These are phyloP conservation scores for Myxozyma udenii DNA, from an alignment of 805 yeast species.

Conservation along the genomic window DNA sequence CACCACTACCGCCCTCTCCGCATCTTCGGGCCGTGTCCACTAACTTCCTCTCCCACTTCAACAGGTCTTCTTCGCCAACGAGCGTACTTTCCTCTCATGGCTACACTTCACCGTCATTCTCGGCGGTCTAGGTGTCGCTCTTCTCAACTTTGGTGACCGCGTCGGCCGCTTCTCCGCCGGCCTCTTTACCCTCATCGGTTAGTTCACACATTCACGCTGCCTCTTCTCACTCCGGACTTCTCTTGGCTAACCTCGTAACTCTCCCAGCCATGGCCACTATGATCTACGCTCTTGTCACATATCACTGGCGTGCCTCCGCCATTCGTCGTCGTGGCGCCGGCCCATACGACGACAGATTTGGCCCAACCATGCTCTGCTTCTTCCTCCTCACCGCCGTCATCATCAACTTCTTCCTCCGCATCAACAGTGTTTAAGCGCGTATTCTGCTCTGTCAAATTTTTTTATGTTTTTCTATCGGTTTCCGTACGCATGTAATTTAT, in stretches of 20 bases:
- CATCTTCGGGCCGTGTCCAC: not conserved
- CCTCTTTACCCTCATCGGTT: slow-evolving; percentile 74
- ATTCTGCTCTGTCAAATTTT: slow-evolving; percentile 33
- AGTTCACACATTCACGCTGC: not conserved
- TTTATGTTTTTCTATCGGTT: too few species aligned
- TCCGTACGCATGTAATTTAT: too few species aligned
- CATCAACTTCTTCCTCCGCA: slow-evolving; percentile 84
- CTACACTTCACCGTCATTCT: slow-evolving; percentile 96
- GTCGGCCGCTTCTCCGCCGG: slow-evolving; percentile 92
- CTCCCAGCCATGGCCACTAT: slow-evolving; percentile 87
- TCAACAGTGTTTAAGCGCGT: slow-evolving; percentile 54
- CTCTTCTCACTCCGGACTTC: not conserved
- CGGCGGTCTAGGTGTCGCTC: slow-evolving; percentile 94
- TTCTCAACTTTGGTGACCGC: slow-evolving; percentile 92
- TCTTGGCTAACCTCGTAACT: not conserved
- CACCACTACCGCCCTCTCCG: not conserved
- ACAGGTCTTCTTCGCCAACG: slow-evolving; percentile 91
- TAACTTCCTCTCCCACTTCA: not conserved
- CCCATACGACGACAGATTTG: slow-evolving; percentile 98
- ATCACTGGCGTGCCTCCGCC: slow-evolving; percentile 99
- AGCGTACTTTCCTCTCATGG: slow-evolving; percentile 98
- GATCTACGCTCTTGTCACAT: slow-evolving; percentile 91
- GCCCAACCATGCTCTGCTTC: slow-evolving; percentile 95
- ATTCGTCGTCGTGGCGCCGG: slow-evolving; percentile 97
- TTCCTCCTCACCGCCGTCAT: slow-evolving; percentile 90